Percentiles rank a stretch among this genome's conserved stretches.
These are phyloP conservation scores for Emergomyces orientalis DNA, from an alignment of 2,329 filamentous ascomycete species.

Conservation along the genomic window DNA sequence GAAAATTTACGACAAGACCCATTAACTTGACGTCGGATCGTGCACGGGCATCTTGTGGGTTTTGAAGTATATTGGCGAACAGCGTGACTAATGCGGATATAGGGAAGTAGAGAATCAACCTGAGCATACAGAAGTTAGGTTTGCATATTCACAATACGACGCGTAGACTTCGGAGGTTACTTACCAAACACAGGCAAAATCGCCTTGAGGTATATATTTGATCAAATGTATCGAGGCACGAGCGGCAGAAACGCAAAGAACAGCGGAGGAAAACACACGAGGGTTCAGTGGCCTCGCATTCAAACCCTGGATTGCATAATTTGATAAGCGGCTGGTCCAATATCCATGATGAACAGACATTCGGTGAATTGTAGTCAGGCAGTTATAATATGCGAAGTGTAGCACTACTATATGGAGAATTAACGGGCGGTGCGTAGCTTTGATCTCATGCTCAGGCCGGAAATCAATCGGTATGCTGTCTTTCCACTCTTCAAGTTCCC, in stretches of 20 bases:
- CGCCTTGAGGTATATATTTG: constrained; percentile 92
- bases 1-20: constrained; percentile 84
- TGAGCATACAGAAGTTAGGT: constrained; percentile 26
- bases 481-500: constrained; percentile 89
- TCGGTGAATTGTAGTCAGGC: constrained; percentile 90
- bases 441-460: constrained; percentile 93
- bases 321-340: constrained; percentile 90
- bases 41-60: constrained; percentile 79
- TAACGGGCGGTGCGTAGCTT: constrained; percentile 82
- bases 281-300: constrained; percentile 88
- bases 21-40: constrained; percentile 84
- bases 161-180: constrained; percentile 27
- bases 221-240: constrained; percentile 86
- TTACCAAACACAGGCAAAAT: constrained; percentile 91
- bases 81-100: constrained; percentile 90
- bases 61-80: constrained; percentile 93
- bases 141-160: not conserved
- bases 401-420: constrained; percentile 89
- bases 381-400: constrained; percentile 97
- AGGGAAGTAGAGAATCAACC: constrained; percentile 91
- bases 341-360: constrained; percentile 98
- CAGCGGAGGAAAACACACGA: constrained; percentile 85
- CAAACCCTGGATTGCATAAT: constrained; percentile 88
- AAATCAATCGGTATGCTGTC: constrained; percentile 91
- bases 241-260: constrained; percentile 84